Percentiles rank a stretch among this genome's conserved stretches.
Conservation (phyloP, 495 filamentous ascomycete genomes). For the Penicillium arizonense region DNA sequence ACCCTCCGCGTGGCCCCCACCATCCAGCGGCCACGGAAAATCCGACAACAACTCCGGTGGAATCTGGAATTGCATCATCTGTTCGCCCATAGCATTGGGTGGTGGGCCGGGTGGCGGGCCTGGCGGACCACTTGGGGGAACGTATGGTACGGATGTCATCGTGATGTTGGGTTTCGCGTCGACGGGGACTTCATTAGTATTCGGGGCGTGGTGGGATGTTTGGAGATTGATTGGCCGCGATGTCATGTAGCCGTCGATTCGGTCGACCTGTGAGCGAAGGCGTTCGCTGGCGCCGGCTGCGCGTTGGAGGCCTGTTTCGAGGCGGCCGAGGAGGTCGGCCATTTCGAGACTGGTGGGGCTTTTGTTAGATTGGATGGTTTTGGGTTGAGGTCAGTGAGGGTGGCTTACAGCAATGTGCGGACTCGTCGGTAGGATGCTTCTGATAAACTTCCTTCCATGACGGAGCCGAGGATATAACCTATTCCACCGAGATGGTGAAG, state of each 20-base stretch:
- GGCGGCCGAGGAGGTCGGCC: slow-evolving; percentile 46
- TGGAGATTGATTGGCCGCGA: slow-evolving; percentile 22
- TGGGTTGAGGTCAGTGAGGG: neutral
- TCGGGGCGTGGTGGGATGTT: slow-evolving; percentile 10
- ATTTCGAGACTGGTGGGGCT: slow-evolving; percentile 31
- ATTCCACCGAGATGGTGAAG: slow-evolving; percentile 51
- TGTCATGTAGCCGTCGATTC: slow-evolving; percentile 50
- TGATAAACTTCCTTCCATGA: slow-evolving; percentile 47
- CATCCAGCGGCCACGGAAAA: slow-evolving; percentile 43
- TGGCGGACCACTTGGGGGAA: neutral
- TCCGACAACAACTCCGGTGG: slow-evolving; percentile 34
- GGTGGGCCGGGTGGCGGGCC: slow-evolving; percentile 4
- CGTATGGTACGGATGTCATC: slow-evolving; percentile 9
- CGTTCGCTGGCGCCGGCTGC: slow-evolving; percentile 38
- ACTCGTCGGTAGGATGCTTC: slow-evolving; percentile 45
- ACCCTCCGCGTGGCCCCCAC: slow-evolving; percentile 25
- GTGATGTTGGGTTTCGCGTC: slow-evolving; percentile 13
- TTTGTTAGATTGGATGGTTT: neutral
- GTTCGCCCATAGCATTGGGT: slow-evolving; percentile 14
- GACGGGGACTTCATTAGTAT: slow-evolving; percentile 4
- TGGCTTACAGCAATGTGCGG: slow-evolving; percentile 38
- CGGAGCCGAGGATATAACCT: slow-evolving; percentile 47
- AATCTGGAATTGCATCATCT: slow-evolving; percentile 37
- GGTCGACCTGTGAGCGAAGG: slow-evolving; percentile 41
- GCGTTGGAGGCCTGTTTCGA: slow-evolving; percentile 41